Percentiles rank a stretch among this genome's conserved stretches.
These are phyloP conservation scores for Pinus tabuliformis DNA, from an alignment of 75 land plant genomes.

Conservation along the genomic window DNA sequence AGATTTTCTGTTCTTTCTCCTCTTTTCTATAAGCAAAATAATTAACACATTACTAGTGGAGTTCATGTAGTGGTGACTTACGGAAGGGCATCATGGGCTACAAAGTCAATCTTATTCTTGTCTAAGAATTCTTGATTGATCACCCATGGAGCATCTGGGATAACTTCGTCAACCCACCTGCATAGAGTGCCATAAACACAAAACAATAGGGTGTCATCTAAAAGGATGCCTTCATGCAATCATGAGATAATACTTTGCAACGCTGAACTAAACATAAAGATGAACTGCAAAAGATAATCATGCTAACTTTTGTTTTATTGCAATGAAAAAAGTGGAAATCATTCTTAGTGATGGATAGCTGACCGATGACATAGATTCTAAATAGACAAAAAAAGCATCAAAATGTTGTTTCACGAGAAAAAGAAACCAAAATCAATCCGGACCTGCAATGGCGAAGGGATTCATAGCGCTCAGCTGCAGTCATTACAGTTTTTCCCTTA, in stretches of 20 bases:
- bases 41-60: background rate
- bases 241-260: background rate
- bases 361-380: background rate
- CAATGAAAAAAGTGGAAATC: too few species aligned
- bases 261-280: background rate
- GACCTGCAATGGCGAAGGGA: constrained; percentile 96
- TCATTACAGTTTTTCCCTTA: constrained; percentile 95
- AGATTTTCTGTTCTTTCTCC: background rate
- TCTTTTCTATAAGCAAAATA: background rate
- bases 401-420: background rate
- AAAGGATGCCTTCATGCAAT: background rate
- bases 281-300: background rate
- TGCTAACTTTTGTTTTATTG: background rate
- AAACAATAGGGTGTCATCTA: background rate
- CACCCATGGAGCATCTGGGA: constrained; percentile 92
- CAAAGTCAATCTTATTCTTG: constrained; percentile 78
- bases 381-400: background rate
- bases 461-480: constrained; percentile 81
- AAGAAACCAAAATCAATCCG: constrained; percentile 8
- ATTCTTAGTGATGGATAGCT: background rate
- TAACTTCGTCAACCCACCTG: constrained; percentile 93
- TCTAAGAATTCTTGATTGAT: constrained; percentile 73
- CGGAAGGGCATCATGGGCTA: constrained; percentile 89
- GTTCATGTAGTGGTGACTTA: constrained; percentile 30
- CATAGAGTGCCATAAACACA: constrained; percentile 6